Percentiles rank a stretch among this genome's conserved stretches.
phyloP scores from a whole-genome alignment of 192 early-diverging fungal genomes.

The Entomortierella parvispora region DNA sequence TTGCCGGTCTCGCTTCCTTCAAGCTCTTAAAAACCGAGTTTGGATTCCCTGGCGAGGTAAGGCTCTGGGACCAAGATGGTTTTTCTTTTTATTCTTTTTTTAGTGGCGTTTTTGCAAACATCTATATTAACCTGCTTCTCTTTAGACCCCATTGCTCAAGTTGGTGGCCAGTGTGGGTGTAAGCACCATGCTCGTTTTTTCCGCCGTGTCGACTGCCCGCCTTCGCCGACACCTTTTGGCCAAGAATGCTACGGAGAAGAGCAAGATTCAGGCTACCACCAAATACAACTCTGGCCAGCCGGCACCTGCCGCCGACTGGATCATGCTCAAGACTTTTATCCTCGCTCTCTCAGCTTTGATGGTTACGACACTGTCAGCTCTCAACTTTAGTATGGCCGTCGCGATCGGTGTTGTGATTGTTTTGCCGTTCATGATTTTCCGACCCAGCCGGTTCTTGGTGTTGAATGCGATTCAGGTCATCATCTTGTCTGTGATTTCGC shows the following conservation, averaged over 20 bases:
- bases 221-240: slow-evolving; percentile 17
- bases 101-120: neutral
- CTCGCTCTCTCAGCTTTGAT: slow-evolving; percentile 65
- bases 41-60: slow-evolving; percentile 38
- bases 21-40: slow-evolving; percentile 29
- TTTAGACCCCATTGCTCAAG: slow-evolving; percentile 35
- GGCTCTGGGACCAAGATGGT: no score
- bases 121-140: slow-evolving; percentile 1
- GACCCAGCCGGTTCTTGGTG: slow-evolving; percentile 31
- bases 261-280: slow-evolving; percentile 26
- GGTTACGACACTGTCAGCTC: slow-evolving; percentile 71
- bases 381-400: slow-evolving; percentile 80
- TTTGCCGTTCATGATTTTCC: slow-evolving; percentile 69
- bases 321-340: slow-evolving; percentile 64
- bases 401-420: slow-evolving; percentile 64
- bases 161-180: slow-evolving; percentile 30
- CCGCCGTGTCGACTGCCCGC: slow-evolving; percentile 28
- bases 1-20: slow-evolving; percentile 41
- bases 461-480: slow-evolving; percentile 54
- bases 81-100: neutral
- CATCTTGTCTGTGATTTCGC: slow-evolving; percentile 63
- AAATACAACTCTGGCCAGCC: slow-evolving; percentile 21
- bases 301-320: slow-evolving; percentile 63
- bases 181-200: slow-evolving; percentile 25
- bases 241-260: neutral